Evolutionary conservation across 352 stramenopile species (phyloP), one percentile per base, ranked within the genome.

Genomic region (Phytophthora sp.): DNA sequence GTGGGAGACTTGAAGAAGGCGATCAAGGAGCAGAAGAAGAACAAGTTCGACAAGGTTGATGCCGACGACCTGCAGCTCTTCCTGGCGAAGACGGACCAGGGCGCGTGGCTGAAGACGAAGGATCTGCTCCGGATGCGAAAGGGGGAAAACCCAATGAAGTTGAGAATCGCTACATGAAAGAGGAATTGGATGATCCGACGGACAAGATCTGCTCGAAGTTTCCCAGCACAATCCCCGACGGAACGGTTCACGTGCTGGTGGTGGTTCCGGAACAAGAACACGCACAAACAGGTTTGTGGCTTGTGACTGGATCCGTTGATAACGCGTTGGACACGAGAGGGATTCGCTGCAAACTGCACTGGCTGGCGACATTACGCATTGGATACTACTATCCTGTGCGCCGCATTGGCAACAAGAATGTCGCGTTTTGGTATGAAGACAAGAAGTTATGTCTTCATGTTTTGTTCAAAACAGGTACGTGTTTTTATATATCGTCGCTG

Each of bases 351-450:
- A 50, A 51, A 36, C 4, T 64, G 2, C 44, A 64, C 35, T 31
- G 44, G 4, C 11, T 64, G 33, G 57, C 57, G 35, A 45, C n/a
- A 35, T 51, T 18, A 52, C 38, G 46, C n/a, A 33, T 64, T 60
- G 49, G 58, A 39, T 67, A 59, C 36, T 60, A 67, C 21, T 49
- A 67, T 56, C 58, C 58, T 44, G 16, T 9, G 18, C 47, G 33
- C n/a, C 57, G 47, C 3, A 23, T 13, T 12, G 36, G 15, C 8
- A 42, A 66, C 11, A 54, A 54, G 36, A 44, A 66, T 54, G 38
- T n/a, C 27, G 57, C 58, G 18, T 51, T 66, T 15, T 60, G 49
- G 49, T 66, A 60, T 42, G 49, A 66, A 33, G 58, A 36, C 18
- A 42, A 41, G n/a, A 60, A 23, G 15, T 60, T 66, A 49, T 18